Percentiles rank a stretch among this genome's conserved stretches.
Evolutionary conservation across 441 rosid species (phyloP).

Genomic region (Daphne laureola): DNA sequence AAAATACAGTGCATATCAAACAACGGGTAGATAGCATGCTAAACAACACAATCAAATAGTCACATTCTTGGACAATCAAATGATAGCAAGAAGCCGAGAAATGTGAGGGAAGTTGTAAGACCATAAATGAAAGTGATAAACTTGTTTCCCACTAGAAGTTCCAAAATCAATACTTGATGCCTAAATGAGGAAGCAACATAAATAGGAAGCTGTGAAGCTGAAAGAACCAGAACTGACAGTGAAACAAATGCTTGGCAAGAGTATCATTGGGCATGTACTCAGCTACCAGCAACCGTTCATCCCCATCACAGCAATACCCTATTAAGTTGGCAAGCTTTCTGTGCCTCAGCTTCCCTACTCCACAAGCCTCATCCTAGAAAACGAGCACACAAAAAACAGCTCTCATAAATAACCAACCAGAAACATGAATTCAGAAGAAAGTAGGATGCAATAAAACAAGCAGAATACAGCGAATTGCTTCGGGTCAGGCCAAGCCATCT

Average conservation of each 20-base stretch:
- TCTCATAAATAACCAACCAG: conserved; percentile 6
- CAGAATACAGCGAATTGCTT: conserved; percentile 61
- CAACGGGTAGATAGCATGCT: too few species aligned
- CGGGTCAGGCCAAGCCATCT: conserved; percentile 87
- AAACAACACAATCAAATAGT: too few species aligned
- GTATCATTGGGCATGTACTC: conserved; percentile 76
- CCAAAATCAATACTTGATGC: too few species aligned
- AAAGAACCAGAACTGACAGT: conserved; percentile 25
- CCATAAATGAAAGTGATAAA: too few species aligned
- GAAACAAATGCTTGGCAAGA: conserved; percentile 75
- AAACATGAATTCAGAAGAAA: not conserved
- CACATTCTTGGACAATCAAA: too few species aligned
- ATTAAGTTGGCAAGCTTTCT: conserved; percentile 61
- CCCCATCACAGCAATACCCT: conserved; percentile 77
- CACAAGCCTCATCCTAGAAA: conserved; percentile 60
- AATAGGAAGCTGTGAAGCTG: too few species aligned
- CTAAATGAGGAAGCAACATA: too few species aligned
- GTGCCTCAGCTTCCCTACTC: conserved; percentile 63
- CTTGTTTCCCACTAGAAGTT: too few species aligned
- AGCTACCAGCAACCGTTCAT: conserved; percentile 73
- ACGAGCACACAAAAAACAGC: not conserved
- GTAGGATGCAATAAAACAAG: conserved; percentile 6
- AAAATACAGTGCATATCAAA: too few species aligned
- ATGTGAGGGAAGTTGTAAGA: too few species aligned
- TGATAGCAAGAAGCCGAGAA: too few species aligned